Base-by-base conservation (phyloP, 139 green algal species). In the Haematococcus lacustris region DNA sequence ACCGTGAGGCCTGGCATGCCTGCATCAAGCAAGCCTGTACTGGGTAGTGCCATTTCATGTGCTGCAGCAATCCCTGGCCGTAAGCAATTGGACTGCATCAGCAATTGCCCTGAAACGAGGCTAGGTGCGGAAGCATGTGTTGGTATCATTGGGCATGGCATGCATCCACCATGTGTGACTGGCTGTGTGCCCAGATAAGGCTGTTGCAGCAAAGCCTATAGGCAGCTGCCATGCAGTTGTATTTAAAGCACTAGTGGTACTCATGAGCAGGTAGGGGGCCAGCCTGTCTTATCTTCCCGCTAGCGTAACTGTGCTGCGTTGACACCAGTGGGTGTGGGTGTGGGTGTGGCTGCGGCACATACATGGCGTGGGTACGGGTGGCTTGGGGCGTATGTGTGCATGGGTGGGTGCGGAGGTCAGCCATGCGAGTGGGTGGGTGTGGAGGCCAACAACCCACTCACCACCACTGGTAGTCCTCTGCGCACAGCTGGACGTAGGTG, bases 391-490 rank as follows among this genome's bases (percentile, higher is more conserved):
- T 57, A 13, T 64, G 9, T n/a, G n/a, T n/a, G n/a, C n/a, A n/a
- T n/a, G n/a, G n/a, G n/a, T n/a, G n/a, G n/a, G n/a, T n/a, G n/a
- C n/a, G n/a, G n/a, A n/a, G n/a, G n/a, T n/a, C n/a, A n/a, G n/a
- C n/a, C n/a, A n/a, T 57, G 47, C 21, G 47, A n/a, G 47, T 57
- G 47, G 13, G 47, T 57, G 47, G 13, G 47, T 57, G 47, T 57
- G 17, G 47, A 13, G 47, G n/a, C 23, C 2, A 37, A 53, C 51
- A 57, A 7, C 33, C 1, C 53, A 80, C 86, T 82, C 74, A 93
- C 92, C 93, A 97, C 93, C 93, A 97, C 9, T 72, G 71, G 81
- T 97, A 96, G 82, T 97, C 91, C 78, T 97, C 91, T 3, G 91
- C 88, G 71, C 93, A 97, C 30, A 97, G 88, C 82, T 97, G 91